Percentiles rank a stretch among this genome's conserved stretches.
phyloP scores from a whole-genome alignment of 306 rosid species.

The Sophora flavescens region DNA sequence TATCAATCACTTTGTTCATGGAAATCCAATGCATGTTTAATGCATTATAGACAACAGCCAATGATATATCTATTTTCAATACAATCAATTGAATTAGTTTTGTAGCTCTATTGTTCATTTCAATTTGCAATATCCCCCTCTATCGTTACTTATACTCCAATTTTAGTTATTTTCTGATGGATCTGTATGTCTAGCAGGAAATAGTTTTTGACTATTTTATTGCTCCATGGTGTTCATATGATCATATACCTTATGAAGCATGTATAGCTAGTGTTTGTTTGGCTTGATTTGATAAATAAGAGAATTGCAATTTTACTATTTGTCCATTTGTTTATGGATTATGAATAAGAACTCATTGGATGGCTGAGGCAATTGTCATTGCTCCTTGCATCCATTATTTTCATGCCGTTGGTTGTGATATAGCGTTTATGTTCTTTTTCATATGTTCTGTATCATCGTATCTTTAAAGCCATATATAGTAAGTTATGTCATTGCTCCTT shows the following conservation, averaged over 20 bases:
- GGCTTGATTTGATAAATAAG: constrained; percentile 2
- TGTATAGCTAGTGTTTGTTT: constrained; percentile 1
- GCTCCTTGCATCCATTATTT: no score
- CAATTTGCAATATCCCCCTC: neutral
- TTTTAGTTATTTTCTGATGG: constrained; percentile 19
- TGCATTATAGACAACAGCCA: neutral
- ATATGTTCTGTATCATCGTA: no score
- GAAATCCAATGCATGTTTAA: no score
- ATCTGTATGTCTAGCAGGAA: neutral
- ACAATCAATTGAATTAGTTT: constrained; percentile 31
- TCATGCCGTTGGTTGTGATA: no score
- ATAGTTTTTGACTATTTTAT: neutral
- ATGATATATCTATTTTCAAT: neutral
- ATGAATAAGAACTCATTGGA: no score
- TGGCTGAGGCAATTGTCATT: no score
- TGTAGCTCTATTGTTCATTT: neutral
- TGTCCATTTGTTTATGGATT: no score
- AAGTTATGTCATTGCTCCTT: no score
- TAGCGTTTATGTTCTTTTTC: no score
- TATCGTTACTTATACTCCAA: constrained; percentile 6
- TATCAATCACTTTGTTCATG: constrained; percentile 60
- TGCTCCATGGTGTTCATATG: constrained; percentile 1
- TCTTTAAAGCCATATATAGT: no score
- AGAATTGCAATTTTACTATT: neutral
- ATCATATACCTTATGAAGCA: neutral